Evolutionary conservation across 805 yeast species (phyloP).

Genomic region (Ogataea nakhonphanomensis): DNA sequence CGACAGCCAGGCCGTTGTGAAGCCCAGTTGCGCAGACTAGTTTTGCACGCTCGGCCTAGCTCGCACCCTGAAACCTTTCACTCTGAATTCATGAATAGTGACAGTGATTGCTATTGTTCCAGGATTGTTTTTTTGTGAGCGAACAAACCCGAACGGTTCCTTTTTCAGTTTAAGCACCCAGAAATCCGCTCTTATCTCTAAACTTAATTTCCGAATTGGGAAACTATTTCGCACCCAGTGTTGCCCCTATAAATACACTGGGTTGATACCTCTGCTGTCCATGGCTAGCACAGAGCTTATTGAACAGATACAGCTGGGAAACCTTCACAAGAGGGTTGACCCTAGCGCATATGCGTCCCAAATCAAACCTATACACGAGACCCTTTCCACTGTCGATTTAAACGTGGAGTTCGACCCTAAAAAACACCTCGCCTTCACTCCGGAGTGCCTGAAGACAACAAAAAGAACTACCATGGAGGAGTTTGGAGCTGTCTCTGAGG

Average conservation of each 20-base stretch:
- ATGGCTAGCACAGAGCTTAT: slow-evolving; percentile 34
- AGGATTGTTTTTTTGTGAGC: slow-evolving; percentile 1
- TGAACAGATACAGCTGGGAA: slow-evolving; percentile 36
- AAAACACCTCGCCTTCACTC: slow-evolving; percentile 37
- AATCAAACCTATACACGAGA: slow-evolving; percentile 30
- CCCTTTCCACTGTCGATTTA: slow-evolving; percentile 22
- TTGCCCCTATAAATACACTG: slow-evolving; percentile 4
- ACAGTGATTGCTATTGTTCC: not conserved
- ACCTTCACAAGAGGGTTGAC: slow-evolving; percentile 35
- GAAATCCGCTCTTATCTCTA: slow-evolving; percentile 3
- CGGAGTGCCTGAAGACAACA: slow-evolving; percentile 34
- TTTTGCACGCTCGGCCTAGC: too few species aligned
- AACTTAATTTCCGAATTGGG: slow-evolving; percentile 2
- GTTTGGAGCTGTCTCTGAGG: slow-evolving; percentile 41
- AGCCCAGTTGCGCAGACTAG: too few species aligned
- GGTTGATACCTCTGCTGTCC: not conserved
- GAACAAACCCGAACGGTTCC: slow-evolving; percentile 8
- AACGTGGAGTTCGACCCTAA: slow-evolving; percentile 36
- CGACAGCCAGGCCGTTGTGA: too few species aligned
- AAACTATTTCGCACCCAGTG: not conserved
- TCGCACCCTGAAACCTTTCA: too few species aligned
- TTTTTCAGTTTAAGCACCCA: slow-evolving; percentile 1
- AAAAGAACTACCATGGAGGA: slow-evolving; percentile 47
- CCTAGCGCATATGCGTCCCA: slow-evolving; percentile 33
- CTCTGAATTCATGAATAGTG: not conserved